These are phyloP conservation scores for Nicotiana tomentosiformis DNA, from an alignment of 257 asterid genomes.

Conservation along the genomic window DNA sequence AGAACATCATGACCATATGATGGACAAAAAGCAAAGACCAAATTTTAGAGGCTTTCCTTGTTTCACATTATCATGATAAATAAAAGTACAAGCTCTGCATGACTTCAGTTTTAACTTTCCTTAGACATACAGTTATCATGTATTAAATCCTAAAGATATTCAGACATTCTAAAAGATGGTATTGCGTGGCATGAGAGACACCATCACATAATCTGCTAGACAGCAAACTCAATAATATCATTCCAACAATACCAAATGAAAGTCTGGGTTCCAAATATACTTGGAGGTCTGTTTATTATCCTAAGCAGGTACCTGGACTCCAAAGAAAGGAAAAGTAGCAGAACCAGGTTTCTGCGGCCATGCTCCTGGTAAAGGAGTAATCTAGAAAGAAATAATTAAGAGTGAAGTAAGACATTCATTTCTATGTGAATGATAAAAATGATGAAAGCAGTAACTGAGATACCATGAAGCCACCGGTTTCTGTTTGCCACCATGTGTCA, in stretches of 20 bases:
- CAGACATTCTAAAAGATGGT: neutral
- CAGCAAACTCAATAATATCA: neutral
- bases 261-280: neutral
- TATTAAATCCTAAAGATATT: neutral
- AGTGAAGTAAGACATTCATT: constrained; percentile 14
- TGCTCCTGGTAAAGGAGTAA: constrained; percentile 98
- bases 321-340: constrained; percentile 97
- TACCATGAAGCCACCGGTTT: constrained; percentile 97
- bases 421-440: constrained; percentile 13
- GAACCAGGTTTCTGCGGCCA: constrained; percentile 99
- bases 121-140: neutral
- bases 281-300: neutral
- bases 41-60: neutral
- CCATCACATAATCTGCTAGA: neutral
- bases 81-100: neutral
- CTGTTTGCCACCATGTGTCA: constrained; percentile 99
- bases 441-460: constrained; percentile 19
- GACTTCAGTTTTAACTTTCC: constrained; percentile 2
- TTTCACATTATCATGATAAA: neutral
- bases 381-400: constrained; percentile 46
- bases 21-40: neutral
- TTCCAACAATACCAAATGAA: neutral
- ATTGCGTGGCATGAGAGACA: neutral
- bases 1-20: neutral
- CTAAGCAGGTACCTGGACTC: constrained; percentile 65